phyloP scores from a whole-genome alignment of 2,329 filamentous ascomycete species.

The Amesomyces nigricolor region DNA sequence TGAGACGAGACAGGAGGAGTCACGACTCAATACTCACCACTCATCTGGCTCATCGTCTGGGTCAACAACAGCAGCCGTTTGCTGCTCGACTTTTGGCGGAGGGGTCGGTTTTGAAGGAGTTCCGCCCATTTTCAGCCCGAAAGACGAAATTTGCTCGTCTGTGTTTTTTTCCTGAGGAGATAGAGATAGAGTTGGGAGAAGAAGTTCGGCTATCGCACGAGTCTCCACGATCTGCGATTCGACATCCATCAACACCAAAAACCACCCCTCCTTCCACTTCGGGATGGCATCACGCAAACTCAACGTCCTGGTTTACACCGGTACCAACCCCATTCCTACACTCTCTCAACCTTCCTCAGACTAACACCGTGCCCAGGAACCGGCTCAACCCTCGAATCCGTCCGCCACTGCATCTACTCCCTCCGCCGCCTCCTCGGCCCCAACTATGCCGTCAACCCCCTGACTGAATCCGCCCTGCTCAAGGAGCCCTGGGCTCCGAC shows the following conservation, averaged over 20 bases:
- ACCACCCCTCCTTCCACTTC: not conserved
- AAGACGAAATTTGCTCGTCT: not conserved
- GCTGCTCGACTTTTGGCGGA: constrained; percentile 30
- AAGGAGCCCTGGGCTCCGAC: constrained; percentile 87
- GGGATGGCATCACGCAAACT: constrained; percentile 41
- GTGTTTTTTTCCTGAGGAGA: not conserved
- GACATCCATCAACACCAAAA: constrained; percentile 11
- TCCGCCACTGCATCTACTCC: constrained; percentile 82
- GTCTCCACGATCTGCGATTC: not conserved
- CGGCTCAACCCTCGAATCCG: constrained; percentile 81
- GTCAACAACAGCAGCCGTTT: constrained; percentile 28
- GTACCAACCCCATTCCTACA: constrained; percentile 41
- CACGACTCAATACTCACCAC: constrained; percentile 56
- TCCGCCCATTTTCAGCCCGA: constrained; percentile 8
- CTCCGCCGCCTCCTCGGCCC: constrained; percentile 80
- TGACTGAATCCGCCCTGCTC: constrained; percentile 70
- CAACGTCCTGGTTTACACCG: constrained; percentile 91
- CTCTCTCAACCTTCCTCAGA: not conserved
- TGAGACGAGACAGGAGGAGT: not conserved
- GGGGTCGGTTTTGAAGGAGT: constrained; percentile 55
- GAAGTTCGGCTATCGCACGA: not conserved
- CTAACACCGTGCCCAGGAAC: constrained; percentile 49
- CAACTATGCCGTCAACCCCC: constrained; percentile 86
- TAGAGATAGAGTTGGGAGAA: not conserved
- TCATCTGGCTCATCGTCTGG: constrained; percentile 80